Evolutionary conservation across 2,329 filamentous ascomycete genomes (phyloP), one percentile per base, ranked within the genome.

Genomic region (Xylogone sp.): DNA sequence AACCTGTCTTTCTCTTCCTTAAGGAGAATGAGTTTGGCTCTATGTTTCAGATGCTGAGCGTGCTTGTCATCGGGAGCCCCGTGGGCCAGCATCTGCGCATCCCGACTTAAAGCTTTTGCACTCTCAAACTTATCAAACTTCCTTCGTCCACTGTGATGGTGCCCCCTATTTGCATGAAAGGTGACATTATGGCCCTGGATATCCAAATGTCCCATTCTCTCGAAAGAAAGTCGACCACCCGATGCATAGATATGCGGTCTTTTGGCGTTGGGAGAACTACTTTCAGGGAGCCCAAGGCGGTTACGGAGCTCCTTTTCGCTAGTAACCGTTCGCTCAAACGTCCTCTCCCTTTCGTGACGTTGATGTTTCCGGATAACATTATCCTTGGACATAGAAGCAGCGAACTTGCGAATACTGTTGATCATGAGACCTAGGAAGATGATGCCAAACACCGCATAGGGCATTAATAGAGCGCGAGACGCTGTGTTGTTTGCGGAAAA

Each of bases 361-460:
- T 82, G 69, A 61, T 86, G 83, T 42, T 76, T 77, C 51, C 76
- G 75, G 46, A 88, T 69, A 21, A 88, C 75, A 39, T 87, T 85
- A 54, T 83, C 77, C 46, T 79, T 73, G 21, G 81, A 78, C 24
- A 87, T 69, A 53, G 86, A 79, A 9, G 69, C 62, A 2, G 78
- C 79, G 53, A 86, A 86, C 43, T 76, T 80, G 52, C 79, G 77
- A 51, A 88, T 81, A 52, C 81, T 85, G 21, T 77, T 78, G 19
- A 89, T 81, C 59, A 88, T 80, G 24, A 89, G 71, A 73, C 83
- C 85, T 1, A 89, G 74, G 59, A 85, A 87, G 43, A 88, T 81
- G 54, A 85, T 86, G 6, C 86, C 86, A 20, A 83, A 76, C 0
- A 88, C 80, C 1, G 84, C 79, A 61, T 84, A 89, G 0, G 85